Evolutionary conservation across 257 asterid species (phyloP).

Genomic region (Petunia axillaris): DNA sequence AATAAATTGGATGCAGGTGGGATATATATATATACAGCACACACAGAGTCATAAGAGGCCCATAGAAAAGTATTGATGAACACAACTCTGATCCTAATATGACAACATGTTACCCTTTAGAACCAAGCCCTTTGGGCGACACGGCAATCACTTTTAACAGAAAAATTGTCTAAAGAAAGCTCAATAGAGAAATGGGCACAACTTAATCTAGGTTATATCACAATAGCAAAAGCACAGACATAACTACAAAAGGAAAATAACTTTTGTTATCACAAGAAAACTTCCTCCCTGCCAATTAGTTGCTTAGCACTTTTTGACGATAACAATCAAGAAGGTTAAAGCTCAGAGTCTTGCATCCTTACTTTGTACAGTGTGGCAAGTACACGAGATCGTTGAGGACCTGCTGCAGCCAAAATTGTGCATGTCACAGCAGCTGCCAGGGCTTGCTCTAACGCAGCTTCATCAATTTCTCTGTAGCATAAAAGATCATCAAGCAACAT

Average conservation of each 20-base stretch:
- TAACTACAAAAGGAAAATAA: too few species aligned
- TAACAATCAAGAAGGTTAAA: background rate
- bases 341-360: conserved; percentile 21
- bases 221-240: background rate
- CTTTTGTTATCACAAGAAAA: background rate
- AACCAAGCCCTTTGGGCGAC: background rate
- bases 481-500: conserved; percentile 26
- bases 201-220: background rate
- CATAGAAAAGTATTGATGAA: background rate
- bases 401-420: conserved; percentile 97
- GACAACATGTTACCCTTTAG: background rate
- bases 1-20: background rate
- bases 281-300: background rate
- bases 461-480: conserved; percentile 77
- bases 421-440: conserved; percentile 90
- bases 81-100: background rate
- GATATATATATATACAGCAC: background rate
- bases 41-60: background rate
- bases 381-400: conserved; percentile 95
- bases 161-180: background rate
- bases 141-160: background rate
- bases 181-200: background rate
- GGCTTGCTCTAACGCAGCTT: conserved; percentile 92
- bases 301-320: conserved; percentile 13
- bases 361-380: conserved; percentile 98